Percentiles rank a stretch among this genome's conserved stretches.
phyloP scores from a whole-genome alignment of 2,329 filamentous ascomycete genomes.

The Sporothrix protearum region DNA sequence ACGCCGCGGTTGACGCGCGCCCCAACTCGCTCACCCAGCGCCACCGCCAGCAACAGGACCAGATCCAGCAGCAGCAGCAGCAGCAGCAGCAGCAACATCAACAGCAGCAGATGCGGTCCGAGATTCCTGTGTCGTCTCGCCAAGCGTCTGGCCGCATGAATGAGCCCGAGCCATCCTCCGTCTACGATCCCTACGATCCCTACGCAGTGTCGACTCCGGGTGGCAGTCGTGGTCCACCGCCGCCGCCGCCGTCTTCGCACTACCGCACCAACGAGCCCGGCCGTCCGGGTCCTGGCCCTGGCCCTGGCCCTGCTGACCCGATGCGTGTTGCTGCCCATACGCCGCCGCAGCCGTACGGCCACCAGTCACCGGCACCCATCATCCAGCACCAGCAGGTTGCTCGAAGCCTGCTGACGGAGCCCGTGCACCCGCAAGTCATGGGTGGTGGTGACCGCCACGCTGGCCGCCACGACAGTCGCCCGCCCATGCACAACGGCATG shows the following conservation, averaged over 20 bases:
- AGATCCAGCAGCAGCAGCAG: background rate
- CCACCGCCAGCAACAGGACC: slow-evolving; percentile 26
- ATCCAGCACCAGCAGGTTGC: slow-evolving; percentile 22
- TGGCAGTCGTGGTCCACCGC: slow-evolving; percentile 8
- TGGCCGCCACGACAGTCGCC: no score
- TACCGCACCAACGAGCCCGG: slow-evolving; percentile 15
- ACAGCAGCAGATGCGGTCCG: slow-evolving; percentile 4
- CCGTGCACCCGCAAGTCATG: slow-evolving; percentile 27
- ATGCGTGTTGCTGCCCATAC: slow-evolving; percentile 5
- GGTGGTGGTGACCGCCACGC: slow-evolving; percentile 35
- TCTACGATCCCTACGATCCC: slow-evolving; percentile 24
- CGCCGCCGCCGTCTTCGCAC: slow-evolving; percentile 16
- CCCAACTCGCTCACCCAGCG: slow-evolving; percentile 38
- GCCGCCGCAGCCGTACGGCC: slow-evolving; percentile 17
- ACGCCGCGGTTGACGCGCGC: slow-evolving; percentile 31
- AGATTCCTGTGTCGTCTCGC: background rate
- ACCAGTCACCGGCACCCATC: background rate
- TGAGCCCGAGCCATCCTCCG: slow-evolving; percentile 16
- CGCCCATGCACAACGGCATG: slow-evolving; percentile 27
- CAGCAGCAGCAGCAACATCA: slow-evolving; percentile 8
- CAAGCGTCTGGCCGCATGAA: slow-evolving; percentile 16
- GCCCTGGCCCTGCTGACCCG: background rate
- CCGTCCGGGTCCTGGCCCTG: background rate
- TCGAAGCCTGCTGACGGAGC: slow-evolving; percentile 26
- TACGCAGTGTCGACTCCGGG: slow-evolving; percentile 12